Percentiles rank a stretch among this genome's conserved stretches.
phyloP scores from a whole-genome alignment of 257 asterid genomes.

The Jacaranda mimosifolia region DNA sequence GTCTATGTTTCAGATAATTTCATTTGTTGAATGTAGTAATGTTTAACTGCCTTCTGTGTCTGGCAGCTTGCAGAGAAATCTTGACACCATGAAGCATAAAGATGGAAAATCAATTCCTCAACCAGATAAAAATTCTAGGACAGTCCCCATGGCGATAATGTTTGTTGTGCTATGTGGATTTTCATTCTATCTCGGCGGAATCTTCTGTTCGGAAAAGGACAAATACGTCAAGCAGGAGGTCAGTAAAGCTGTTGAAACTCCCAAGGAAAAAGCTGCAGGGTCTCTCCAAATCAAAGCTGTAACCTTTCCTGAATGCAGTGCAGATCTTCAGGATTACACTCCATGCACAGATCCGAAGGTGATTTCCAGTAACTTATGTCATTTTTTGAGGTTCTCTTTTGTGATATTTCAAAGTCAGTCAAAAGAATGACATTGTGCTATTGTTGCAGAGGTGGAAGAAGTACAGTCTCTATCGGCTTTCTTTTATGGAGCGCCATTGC shows the following conservation, averaged over 20 bases:
- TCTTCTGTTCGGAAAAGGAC: constrained; percentile 78
- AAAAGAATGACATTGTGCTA: constrained; percentile 28
- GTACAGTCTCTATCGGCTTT: constrained; percentile 64
- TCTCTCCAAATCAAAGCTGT: constrained; percentile 67
- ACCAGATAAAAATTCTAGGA: constrained; percentile 65
- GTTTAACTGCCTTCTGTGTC: constrained; percentile 12
- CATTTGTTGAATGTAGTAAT: constrained; percentile 10
- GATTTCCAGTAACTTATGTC: background rate
- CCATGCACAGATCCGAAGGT: constrained; percentile 99
- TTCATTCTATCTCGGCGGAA: constrained; percentile 97
- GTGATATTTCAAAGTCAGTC: constrained; percentile 5
- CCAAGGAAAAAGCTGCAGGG: constrained; percentile 44
- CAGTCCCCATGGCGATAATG: constrained; percentile 68
- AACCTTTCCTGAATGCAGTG: constrained; percentile 74
- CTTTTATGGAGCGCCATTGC: constrained; percentile 88
- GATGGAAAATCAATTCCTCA: constrained; percentile 75
- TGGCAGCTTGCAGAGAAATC: constrained; percentile 53
- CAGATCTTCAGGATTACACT: constrained; percentile 86
- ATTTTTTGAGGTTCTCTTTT: background rate
- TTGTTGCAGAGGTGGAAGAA: constrained; percentile 76
- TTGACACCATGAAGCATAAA: constrained; percentile 75
- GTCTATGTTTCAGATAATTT: background rate
- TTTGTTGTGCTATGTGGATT: constrained; percentile 84
- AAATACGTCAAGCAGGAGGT: constrained; percentile 38
- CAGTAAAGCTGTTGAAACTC: constrained; percentile 39